phyloP scores from a whole-genome alignment of 2,329 filamentous ascomycete species.

The Talaromyces sp. region DNA sequence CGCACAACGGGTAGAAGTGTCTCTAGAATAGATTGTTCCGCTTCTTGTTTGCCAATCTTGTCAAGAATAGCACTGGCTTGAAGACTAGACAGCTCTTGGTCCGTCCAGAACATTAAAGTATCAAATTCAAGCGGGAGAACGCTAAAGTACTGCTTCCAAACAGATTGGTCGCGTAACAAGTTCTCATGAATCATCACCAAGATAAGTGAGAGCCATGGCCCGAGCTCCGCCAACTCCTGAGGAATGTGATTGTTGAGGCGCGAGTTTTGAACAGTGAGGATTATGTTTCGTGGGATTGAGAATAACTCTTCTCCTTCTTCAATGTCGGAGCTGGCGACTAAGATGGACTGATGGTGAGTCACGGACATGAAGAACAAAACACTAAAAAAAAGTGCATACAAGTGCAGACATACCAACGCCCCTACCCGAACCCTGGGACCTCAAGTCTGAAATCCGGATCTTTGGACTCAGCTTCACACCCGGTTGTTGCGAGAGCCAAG shows the following conservation, averaged over 20 bases:
- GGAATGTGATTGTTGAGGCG: slow-evolving; percentile 55
- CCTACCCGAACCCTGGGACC: slow-evolving; percentile 51
- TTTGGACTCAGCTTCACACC: slow-evolving; percentile 53
- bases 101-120: slow-evolving; percentile 85
- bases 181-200: slow-evolving; percentile 75
- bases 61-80: slow-evolving; percentile 69
- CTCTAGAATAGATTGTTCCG: slow-evolving; percentile 62
- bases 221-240: slow-evolving; percentile 45
- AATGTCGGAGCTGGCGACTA: slow-evolving; percentile 68
- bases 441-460: slow-evolving; percentile 53
- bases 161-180: slow-evolving; percentile 53
- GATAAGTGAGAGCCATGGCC: slow-evolving; percentile 57
- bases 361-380: slow-evolving; percentile 14
- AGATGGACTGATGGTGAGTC: slow-evolving; percentile 11
- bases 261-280: slow-evolving; percentile 70
- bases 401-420: slow-evolving; percentile 52
- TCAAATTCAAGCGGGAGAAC: slow-evolving; percentile 68
- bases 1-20: slow-evolving; percentile 49
- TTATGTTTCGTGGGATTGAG: slow-evolving; percentile 64
- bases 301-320: slow-evolving; percentile 71
- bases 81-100: slow-evolving; percentile 62
- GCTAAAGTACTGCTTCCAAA: slow-evolving; percentile 72
- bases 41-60: slow-evolving; percentile 69
- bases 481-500: slow-evolving; percentile 49
- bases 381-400: slow-evolving; percentile 13